Evolutionary conservation across 768 basidiomycete genomes (phyloP).

Genomic region (Pleurotus tuber-regium): DNA sequence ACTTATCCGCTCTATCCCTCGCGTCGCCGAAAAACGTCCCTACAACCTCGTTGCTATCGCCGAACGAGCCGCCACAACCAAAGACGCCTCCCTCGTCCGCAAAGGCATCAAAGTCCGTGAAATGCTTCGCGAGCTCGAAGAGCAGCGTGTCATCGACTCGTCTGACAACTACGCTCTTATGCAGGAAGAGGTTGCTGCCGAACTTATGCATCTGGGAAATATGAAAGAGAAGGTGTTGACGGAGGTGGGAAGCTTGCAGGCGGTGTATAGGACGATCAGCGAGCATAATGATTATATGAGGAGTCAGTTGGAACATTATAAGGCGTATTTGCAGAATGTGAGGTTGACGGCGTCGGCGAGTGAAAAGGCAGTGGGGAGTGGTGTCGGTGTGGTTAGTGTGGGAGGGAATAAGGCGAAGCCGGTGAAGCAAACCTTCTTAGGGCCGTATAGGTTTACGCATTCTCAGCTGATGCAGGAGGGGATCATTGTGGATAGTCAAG

Average conservation of each 20-base stretch:
- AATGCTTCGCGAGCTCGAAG: constrained; percentile 94
- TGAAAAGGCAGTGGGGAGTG: constrained; percentile 82
- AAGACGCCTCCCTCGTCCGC: constrained; percentile 91
- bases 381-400: constrained; percentile 91
- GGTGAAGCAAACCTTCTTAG: constrained; percentile 79
- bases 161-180: constrained; percentile 89
- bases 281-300: constrained; percentile 98
- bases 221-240: constrained; percentile 90
- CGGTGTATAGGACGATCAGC: constrained; percentile 98
- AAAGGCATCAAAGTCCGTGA: constrained; percentile 99
- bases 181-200: constrained; percentile 95
- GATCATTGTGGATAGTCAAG: constrained; percentile 98
- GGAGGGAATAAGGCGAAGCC: constrained; percentile 97
- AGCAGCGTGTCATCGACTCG: constrained; percentile 79
- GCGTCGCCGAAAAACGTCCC: constrained; percentile 77
- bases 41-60: constrained; percentile 89
- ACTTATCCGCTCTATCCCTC: constrained; percentile 90
- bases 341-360: constrained; percentile 86
- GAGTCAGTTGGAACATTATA: constrained; percentile 97
- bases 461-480: constrained; percentile 98
- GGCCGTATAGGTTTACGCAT: constrained; percentile 96
- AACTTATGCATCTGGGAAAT: constrained; percentile 96
- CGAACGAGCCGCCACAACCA: constrained; percentile 93
- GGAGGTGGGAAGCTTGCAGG: constrained; percentile 89
- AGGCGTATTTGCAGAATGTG: constrained; percentile 97